Base-by-base conservation (phyloP, 23 red algal species). In the Porphyridium purpureum region DNA sequence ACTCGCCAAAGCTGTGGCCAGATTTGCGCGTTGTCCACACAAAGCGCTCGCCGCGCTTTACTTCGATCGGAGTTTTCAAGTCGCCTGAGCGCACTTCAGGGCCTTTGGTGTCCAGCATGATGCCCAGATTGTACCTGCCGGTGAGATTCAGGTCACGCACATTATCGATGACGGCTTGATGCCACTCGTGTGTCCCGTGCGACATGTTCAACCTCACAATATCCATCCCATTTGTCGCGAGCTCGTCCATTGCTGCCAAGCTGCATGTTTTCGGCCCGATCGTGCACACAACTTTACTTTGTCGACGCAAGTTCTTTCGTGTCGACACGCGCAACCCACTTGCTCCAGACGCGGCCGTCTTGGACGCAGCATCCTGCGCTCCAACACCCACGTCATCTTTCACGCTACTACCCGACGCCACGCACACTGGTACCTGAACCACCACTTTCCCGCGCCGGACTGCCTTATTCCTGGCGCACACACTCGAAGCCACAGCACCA, bases 131-230 rank as follows among this genome's bases (percentile, higher is more conserved):
- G 35, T 66, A 67, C 36, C 59, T 23, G 4, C 61, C 70, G 47
- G 47, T 34, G 5, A 41, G 38, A 68, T 84, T 83, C 7, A 95
- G 56, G 27, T 62, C 34, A 33, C 74, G 42, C 41, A 82, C 72
- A 17, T 59, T 70, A 35, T 68, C 61, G 29, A 95, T 86, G 1
- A 84, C 79, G 11, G 19, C 38, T 24, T 50, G 54, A 34, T 98
- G 90, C 90, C 90, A 98, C 38, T 85, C 90, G 50, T 86, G 79
- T 2, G 78, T 85, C 8, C 90, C 90, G 53, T 98, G 90, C 19
- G 79, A 86, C 90, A 98, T 98, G 55, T 98, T 98, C 5, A 98
- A 52, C 17, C 90, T 23, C n/a, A 75, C 71, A 7, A 98, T 67
- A 40, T 98, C 69, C 90, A 98, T 98, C 2, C 90, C 90, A 20